A percentile compares a stretch with the other conserved stretches of the same genome.
phyloP scores from a whole-genome alignment of 2,329 filamentous ascomycete species.

The Sarocladium oryzae region DNA sequence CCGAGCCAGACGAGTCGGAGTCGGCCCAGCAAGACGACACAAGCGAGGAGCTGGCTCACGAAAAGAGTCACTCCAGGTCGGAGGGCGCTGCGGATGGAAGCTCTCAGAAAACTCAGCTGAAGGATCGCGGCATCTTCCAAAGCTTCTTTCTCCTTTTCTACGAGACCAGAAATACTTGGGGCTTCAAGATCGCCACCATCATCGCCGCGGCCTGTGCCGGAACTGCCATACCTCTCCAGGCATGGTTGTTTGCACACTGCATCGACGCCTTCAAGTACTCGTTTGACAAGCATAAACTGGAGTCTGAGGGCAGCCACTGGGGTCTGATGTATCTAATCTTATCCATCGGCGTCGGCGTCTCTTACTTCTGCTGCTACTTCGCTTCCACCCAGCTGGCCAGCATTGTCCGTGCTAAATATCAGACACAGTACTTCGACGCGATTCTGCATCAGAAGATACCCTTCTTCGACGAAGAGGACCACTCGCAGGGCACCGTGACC shows the following conservation, averaged over 20 bases:
- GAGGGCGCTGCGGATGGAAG: slow-evolving; percentile 21
- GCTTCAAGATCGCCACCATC: slow-evolving; percentile 42
- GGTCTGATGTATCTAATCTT: slow-evolving; percentile 59
- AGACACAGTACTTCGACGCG: slow-evolving; percentile 54
- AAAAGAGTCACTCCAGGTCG: slow-evolving; percentile 39
- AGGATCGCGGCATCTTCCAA: slow-evolving; percentile 37
- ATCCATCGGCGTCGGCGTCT: slow-evolving; percentile 43
- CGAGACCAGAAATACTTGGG: slow-evolving; percentile 48
- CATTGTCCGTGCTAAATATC: slow-evolving; percentile 46
- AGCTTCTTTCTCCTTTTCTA: slow-evolving; percentile 52
- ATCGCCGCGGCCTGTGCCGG: slow-evolving; percentile 37
- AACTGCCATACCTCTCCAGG: slow-evolving; percentile 43
- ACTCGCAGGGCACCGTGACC: slow-evolving; percentile 54
- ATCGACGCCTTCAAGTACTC: slow-evolving; percentile 42
- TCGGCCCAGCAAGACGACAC: slow-evolving; percentile 35
- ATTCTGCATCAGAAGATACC: slow-evolving; percentile 53
- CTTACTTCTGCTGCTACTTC: slow-evolving; percentile 40
- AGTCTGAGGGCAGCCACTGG: slow-evolving; percentile 50
- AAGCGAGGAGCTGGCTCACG: slow-evolving; percentile 30
- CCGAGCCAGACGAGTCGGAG: slow-evolving; percentile 34
- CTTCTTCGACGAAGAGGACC: slow-evolving; percentile 55
- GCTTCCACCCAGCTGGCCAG: slow-evolving; percentile 39
- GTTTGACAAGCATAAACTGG: slow-evolving; percentile 21
- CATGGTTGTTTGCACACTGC: slow-evolving; percentile 49
- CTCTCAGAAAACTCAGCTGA: slow-evolving; percentile 24